Evolutionary conservation across 129 eudicot species (phyloP), one percentile per base, ranked within the genome.

Genomic region (Chrysanthemum seticuspe): DNA sequence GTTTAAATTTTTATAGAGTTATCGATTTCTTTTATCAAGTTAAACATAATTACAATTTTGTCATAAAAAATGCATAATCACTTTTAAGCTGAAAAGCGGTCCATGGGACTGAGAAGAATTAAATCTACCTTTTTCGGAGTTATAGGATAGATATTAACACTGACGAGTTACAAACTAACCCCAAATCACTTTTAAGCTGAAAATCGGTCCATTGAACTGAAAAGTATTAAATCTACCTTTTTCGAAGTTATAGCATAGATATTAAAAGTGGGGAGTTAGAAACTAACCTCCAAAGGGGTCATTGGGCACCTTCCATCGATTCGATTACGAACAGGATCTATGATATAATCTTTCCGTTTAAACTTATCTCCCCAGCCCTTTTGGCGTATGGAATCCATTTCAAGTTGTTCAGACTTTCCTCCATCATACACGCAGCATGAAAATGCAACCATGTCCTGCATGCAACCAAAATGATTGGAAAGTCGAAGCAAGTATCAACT

Each of bases 281-380:
- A 76, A 76, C 87, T 66, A 82, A 91, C 97, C 96, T 91, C 97
- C 76, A 91, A 79, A 80, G 97, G 97, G 65, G 96, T 88, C 88
- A 91, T 76, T 23, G 96, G 97, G 78, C 96, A 91, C 81, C 83
- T 91, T 57, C 97, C 97, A 23, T 55, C 72, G 15, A 86, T 83
- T 57, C 96, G 83, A 68, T 84, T 82, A 36, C 73, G 87, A 12
- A 75, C 88, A 59, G 92, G 91, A 54, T 71, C 84, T 53, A 74
- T 82, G 44, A 83, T 44, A 70, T 80, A 84, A 73, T 79, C 71
- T 79, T 87, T 80, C 29, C 82, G 90, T 73, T 74, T 84, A 78
- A 91, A 91, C 75, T 91, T 88, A 14, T 81, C 87, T 1, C 89
- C 95, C 96, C 96, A 88, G 8, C 96, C 96, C 62, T 86, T 91